phyloP scores from a whole-genome alignment of 768 basidiomycete genomes.

The Boletus vermiculosoides region DNA sequence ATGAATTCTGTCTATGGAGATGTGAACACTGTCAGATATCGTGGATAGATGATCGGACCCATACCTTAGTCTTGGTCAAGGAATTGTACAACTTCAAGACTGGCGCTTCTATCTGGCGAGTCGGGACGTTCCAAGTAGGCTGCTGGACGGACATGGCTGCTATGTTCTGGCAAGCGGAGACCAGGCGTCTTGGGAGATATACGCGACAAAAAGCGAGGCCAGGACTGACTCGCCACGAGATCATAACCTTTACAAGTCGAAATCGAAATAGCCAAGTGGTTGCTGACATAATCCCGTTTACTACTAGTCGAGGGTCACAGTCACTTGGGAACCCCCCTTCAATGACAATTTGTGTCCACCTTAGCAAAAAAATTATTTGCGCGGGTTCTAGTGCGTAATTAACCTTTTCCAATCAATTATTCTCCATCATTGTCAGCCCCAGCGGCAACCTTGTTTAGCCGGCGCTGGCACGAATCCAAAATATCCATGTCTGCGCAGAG shows the following conservation, averaged over 20 bases:
- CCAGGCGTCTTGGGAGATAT: slow-evolving; percentile 1
- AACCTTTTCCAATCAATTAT: neutral
- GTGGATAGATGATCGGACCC: slow-evolving; percentile 19
- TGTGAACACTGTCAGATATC: slow-evolving; percentile 9
- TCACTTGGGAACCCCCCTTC: neutral
- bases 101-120: slow-evolving; percentile 42
- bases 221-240: slow-evolving; percentile 20
- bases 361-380: slow-evolving; percentile 5
- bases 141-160: slow-evolving; percentile 56
- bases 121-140: slow-evolving; percentile 49
- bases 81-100: slow-evolving; percentile 84
- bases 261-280: neutral
- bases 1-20: slow-evolving; percentile 68
- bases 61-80: slow-evolving; percentile 84
- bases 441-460: neutral
- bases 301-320: neutral
- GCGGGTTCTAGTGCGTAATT: neutral
- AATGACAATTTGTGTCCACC: too few species aligned
- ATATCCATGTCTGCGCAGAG: neutral
- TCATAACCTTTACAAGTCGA: slow-evolving; percentile 23
- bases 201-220: slow-evolving; percentile 7
- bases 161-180: slow-evolving; percentile 4
- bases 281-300: slow-evolving; percentile 27
- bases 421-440: neutral
- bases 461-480: neutral